Percentiles rank a stretch among this genome's conserved stretches.
Conservation (phyloP, 805 yeast genomes). For the Citeromyces matritensis region DNA sequence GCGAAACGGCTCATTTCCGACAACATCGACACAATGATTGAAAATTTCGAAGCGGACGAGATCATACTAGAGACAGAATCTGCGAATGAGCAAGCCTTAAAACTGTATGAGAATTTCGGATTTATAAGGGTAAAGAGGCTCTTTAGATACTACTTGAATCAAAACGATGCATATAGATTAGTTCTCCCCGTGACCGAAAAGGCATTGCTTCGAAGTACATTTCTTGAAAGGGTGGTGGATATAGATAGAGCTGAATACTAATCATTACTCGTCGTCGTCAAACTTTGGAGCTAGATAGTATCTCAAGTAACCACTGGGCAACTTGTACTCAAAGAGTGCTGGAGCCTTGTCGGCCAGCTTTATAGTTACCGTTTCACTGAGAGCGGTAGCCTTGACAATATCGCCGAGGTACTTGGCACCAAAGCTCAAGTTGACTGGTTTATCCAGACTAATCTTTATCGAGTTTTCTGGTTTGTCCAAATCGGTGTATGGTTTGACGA, state of each 20-base stretch:
- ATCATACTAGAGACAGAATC: conserved; percentile 90
- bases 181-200: conserved; percentile 65
- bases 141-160: conserved; percentile 77
- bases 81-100: conserved; percentile 30
- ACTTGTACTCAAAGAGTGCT: conserved; percentile 82
- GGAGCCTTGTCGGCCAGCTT: conserved; percentile 87
- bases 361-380: conserved; percentile 65
- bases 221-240: conserved; percentile 13
- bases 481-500: conserved; percentile 72
- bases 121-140: conserved; percentile 32
- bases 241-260: conserved; percentile 1
- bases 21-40: conserved; percentile 50
- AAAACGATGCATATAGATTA: conserved; percentile 85
- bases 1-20: conserved; percentile 57
- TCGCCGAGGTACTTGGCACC: conserved; percentile 86
- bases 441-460: conserved; percentile 62
- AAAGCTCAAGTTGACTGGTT: conserved; percentile 79
- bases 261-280: conserved; percentile 64
- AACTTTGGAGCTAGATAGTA: conserved; percentile 97
- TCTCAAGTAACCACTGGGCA: conserved; percentile 85
- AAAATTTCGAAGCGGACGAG: conserved; percentile 62
- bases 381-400: conserved; percentile 79
- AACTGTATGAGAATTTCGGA: conserved; percentile 21
- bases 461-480: conserved; percentile 68
- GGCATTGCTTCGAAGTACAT: conserved; percentile 39